Evolutionary conservation across 2,329 filamentous ascomycete species (phyloP).

Genomic region (Madurella fahalii): DNA sequence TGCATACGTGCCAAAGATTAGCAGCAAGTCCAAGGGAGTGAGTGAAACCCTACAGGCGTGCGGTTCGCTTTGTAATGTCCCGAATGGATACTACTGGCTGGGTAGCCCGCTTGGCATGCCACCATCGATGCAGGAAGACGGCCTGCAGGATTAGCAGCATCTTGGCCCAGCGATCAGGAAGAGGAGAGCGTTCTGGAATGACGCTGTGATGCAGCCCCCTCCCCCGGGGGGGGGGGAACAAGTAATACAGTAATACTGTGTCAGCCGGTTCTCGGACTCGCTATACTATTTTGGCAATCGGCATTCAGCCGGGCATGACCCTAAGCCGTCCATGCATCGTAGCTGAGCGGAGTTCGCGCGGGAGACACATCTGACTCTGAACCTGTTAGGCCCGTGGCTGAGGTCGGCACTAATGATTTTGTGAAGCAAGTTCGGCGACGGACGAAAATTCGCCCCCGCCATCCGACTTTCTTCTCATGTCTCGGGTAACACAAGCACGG

Average conservation of each 20-base stretch:
- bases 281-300: no score
- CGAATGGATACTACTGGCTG: constrained; percentile 18
- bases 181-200: constrained; percentile 11
- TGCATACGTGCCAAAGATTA: background rate
- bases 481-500: background rate
- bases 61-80: constrained; percentile 19
- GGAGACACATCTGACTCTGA: background rate
- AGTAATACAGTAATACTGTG: background rate
- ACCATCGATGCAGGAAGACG: constrained; percentile 11
- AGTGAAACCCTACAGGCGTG: constrained; percentile 14
- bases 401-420: background rate
- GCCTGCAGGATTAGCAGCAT: constrained; percentile 14
- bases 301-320: no score
- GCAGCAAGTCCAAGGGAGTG: background rate
- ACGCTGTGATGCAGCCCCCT: constrained; percentile 1
- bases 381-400: no score
- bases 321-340: no score
- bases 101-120: constrained; percentile 18
- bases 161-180: constrained; percentile 4
- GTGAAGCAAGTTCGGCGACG: background rate
- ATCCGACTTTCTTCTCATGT: no score
- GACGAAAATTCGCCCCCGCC: background rate
- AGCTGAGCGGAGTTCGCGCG: no score
- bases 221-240: no score
- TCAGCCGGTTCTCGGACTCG: background rate